Conservation (phyloP, 164 flowering plant species). For the Tinospora cordifolia region DNA sequence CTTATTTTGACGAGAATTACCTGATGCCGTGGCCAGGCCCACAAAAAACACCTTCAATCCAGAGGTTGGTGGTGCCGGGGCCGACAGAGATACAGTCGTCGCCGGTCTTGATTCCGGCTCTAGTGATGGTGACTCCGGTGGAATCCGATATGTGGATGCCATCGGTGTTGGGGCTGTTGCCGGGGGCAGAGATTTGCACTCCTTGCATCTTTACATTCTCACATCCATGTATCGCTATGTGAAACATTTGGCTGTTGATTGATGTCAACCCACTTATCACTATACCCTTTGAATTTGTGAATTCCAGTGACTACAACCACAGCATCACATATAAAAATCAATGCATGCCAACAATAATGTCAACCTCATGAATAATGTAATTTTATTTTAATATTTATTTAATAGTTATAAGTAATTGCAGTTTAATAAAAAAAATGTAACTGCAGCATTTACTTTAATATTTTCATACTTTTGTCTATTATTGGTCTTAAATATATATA, state of each 20-base stretch:
- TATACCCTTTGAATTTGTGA: not conserved
- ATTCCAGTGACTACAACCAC: conserved; percentile 7
- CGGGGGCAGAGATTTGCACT: conserved; percentile 3
- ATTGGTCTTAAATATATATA: not conserved
- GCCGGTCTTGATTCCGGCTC: conserved; percentile 10
- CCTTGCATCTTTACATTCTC: conserved; percentile 6
- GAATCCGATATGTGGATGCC: conserved; percentile 6
- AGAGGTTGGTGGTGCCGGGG: conserved; percentile 6
- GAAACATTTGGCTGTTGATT: conserved; percentile 1
- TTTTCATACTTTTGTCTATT: no score
- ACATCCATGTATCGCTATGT: conserved; percentile 1
- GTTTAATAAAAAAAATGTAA: no score
- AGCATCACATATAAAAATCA: no score
- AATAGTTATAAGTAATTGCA: no score
- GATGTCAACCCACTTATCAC: conserved; percentile 2
- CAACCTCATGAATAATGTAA: no score
- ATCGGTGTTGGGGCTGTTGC: conserved; percentile 10
- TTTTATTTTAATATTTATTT: no score
- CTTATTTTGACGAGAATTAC: not conserved
- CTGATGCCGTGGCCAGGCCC: conserved; percentile 15
- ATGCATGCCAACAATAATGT: no score
- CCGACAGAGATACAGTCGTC: conserved; percentile 13
- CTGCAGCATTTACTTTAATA: no score
- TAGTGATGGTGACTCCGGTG: not conserved
- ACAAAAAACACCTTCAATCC: conserved; percentile 4